Evolutionary conservation across 2,329 filamentous ascomycete genomes (phyloP), one percentile per base, ranked within the genome.

Genomic region (Pseudogymnoascus verrucosus): DNA sequence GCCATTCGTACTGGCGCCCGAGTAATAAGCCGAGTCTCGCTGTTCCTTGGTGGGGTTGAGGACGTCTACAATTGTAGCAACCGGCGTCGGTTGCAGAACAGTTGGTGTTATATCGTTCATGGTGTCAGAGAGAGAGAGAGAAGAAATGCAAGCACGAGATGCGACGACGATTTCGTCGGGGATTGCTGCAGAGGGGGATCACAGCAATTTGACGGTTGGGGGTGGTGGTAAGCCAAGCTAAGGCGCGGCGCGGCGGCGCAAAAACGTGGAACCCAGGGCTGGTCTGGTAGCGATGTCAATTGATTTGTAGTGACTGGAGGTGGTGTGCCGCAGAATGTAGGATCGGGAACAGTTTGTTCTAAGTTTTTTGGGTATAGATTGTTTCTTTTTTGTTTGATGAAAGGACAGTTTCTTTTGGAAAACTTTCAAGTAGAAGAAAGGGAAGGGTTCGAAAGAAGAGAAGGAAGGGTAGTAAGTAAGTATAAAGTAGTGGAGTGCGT

Each of bases 21-120:
- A 82, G 65, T 76, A 82, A 68, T 83, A 83, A 7, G 80, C 80
- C 59, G 80, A 82, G 68, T 83, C 80, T 63, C 80, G 76, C 66
- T 81, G 76, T 26, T 80, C 78, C 57, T 82, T 80, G 5, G 79
- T 77, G 26, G 77, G 74, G 68, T 83, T 83, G 37, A 83, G 72
- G 5, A 83, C 78, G n/a, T 78, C 78, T 12, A 80, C 79, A 65
- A 83, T 72, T 4, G 37, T 40, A 51, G 78, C 80, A 12, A 77
- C 74, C 54, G 80, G 79, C 21, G 60, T 44, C n/a, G 60, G 31
- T 31, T 54, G 47, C 23, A 54, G n/a, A 54, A 12, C 12, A 26
- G 47, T 5, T 54, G 47, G 21, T 40, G 37, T n/a, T n/a, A 40
- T 16, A 19, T 40, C 37, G 37, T 2, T 19, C 37, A 40, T 40